Percentiles rank a stretch among this genome's conserved stretches.
Conservation (phyloP, 2,329 filamentous ascomycete genomes). For the Drechslerella dactyloides region DNA sequence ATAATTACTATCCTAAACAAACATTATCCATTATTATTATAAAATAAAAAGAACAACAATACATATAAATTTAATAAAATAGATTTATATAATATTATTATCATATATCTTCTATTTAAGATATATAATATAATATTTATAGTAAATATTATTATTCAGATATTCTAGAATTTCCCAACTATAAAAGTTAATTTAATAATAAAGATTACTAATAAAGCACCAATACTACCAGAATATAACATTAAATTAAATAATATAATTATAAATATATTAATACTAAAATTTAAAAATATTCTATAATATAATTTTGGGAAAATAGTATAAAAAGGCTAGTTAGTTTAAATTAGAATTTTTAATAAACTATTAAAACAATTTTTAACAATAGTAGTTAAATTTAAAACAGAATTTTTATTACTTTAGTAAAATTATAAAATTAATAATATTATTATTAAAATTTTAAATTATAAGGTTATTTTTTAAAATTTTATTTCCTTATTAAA, state of each 20-base stretch:
- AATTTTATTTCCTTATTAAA: neutral
- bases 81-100: too few relatives aligned
- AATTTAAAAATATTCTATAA: conserved; percentile 13
- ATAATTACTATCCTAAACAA: conserved; percentile 8
- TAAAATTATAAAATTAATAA: too few relatives aligned
- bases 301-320: conserved; percentile 14
- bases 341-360: conserved; percentile 6
- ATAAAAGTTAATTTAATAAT: conserved; percentile 15
- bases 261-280: conserved; percentile 1
- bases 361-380: conserved; percentile 7
- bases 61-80: conserved; percentile 20
- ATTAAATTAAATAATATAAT: conserved; percentile 12
- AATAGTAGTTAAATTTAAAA: conserved; percentile 2
- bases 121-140: too few relatives aligned
- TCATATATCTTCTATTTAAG: too few relatives aligned
- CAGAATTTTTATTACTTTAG: too few relatives aligned
- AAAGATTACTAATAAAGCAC: conserved; percentile 9
- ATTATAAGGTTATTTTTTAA: neutral
- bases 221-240: neutral
- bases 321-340: conserved; percentile 2
- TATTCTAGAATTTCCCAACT: conserved; percentile 16
- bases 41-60: conserved; percentile 10
- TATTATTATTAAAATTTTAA: too few relatives aligned
- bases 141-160: neutral
- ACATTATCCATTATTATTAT: neutral